Percentiles rank a stretch among this genome's conserved stretches.
These are phyloP conservation scores for Astrothelium subdiscretum DNA, from an alignment of 495 filamentous ascomycete genomes.

Conservation along the genomic window DNA sequence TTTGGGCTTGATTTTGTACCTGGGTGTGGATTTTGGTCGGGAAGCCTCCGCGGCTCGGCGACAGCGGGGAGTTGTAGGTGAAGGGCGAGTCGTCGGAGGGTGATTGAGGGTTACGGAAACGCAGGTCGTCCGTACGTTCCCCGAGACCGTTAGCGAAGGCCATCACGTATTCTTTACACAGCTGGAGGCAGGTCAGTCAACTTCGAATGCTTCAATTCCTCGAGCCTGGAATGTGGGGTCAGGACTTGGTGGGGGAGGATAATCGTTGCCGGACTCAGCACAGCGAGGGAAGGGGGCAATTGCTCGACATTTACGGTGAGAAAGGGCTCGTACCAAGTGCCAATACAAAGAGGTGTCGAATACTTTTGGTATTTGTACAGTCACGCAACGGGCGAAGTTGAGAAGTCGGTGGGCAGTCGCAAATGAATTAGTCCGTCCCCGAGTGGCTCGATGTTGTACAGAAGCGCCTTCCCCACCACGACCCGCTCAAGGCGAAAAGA, in stretches of 20 bases:
- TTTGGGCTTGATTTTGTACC: constrained; percentile 9
- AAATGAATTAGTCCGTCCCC: neutral
- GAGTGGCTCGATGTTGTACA: neutral
- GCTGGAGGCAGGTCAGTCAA: neutral
- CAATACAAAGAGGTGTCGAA: neutral
- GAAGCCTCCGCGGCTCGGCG: constrained; percentile 6
- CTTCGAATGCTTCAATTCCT: neutral
- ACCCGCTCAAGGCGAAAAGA: neutral
- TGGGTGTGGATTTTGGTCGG: constrained; percentile 12
- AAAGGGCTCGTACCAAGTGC: neutral
- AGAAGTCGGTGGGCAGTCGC: neutral
- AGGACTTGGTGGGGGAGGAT: neutral
- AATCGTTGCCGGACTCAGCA: neutral
- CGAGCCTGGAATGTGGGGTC: neutral
- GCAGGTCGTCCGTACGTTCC: constrained; percentile 63
- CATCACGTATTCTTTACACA: constrained; percentile 30
- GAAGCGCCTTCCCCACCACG: neutral
- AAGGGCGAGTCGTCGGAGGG: constrained; percentile 59
- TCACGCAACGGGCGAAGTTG: neutral
- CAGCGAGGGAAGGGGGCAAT: neutral
- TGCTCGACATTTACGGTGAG: neutral
- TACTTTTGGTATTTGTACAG: neutral
- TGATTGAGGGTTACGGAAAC: constrained; percentile 64
- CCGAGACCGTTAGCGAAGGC: constrained; percentile 49
- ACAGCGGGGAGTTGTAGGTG: constrained; percentile 54